Base-by-base conservation (phyloP, 768 basidiomycete species). In the Pleurotus sapidus region DNA sequence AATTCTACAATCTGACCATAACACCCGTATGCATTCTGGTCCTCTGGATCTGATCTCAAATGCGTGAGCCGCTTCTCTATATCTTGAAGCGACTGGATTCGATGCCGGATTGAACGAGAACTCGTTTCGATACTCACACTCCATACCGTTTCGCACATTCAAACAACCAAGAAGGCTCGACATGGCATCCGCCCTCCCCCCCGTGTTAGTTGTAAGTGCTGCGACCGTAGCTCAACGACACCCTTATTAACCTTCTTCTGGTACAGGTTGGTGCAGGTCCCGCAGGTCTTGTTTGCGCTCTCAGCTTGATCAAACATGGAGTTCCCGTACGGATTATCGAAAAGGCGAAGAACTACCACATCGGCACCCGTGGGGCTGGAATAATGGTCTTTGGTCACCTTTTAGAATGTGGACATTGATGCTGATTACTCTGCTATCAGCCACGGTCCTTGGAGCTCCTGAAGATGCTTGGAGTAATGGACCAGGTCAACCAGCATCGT, bases 251-350 rank as follows among this genome's bases (percentile, higher is more conserved):
- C 20, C 20, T 20, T 20, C 3, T 20, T 20, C 20, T 20, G 20
- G 3, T 17, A 20, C 46, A 58, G 17, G 20, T 49, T 51, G 23
- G 39, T 1, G 12, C 45, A 9, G 62, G 62, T 4, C 62, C 62
- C 1, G 49, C 57, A 14, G 62, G 62, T 3, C 57, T 61, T 15
- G 39, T 54, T 30, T 39, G 53, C 7, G 62, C 62, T 2, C 60
- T 63, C 40, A 42, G 45, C 1, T 42, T 59, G 17, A 54, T 68
- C 17, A 66, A 61, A n/a, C 72, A 69, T 46, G 61, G 65, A 7
- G 54, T 77, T 24, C 63, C 70, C 7, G 70, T 78, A 9, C 69
- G 74, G 37, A 67, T 78, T 39, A 68, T 77, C 24, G 69, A 77
- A 39, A 77, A 74, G 48, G 64, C 66, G 20, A 57, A 57, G 0